Percentiles rank a stretch among this genome's conserved stretches.
Evolutionary conservation across 192 early-diverging fungal species (phyloP).

Genomic region (Backusella morwellensis): DNA sequence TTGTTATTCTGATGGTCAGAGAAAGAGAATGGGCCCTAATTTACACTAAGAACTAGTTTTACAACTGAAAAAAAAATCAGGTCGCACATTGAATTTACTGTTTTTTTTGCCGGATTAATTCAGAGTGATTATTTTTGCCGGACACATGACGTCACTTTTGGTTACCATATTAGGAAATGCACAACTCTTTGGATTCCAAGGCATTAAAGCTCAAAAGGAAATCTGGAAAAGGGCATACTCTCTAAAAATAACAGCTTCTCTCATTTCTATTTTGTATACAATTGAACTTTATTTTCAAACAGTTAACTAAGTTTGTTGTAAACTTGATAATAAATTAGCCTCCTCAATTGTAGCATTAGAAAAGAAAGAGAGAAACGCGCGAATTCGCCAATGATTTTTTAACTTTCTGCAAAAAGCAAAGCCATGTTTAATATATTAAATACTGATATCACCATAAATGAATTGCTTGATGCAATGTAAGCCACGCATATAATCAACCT

Average conservation of each 20-base stretch:
- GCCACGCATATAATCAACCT: no score
- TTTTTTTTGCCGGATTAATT: not conserved
- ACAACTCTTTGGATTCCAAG: not conserved
- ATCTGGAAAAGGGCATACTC: not conserved
- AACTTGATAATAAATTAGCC: not conserved
- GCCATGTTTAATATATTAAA: not conserved
- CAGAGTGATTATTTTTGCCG: not conserved
- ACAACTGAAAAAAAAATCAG: not conserved
- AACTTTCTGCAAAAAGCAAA: conserved; percentile 12
- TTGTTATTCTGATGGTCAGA: conserved; percentile 26
- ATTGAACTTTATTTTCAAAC: not conserved
- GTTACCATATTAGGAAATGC: not conserved
- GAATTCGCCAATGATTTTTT: conserved; percentile 11
- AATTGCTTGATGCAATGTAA: no score
- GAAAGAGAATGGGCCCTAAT: conserved; percentile 24
- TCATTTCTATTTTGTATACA: not conserved
- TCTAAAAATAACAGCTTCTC: conserved; percentile 1
- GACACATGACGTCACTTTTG: not conserved
- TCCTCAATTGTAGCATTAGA: not conserved
- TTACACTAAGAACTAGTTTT: conserved; percentile 7
- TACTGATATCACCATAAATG: no score
- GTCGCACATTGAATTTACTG: not conserved
- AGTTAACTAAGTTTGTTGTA: not conserved
- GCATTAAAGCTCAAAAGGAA: not conserved
- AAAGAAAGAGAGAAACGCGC: not conserved